Conservation (phyloP, 805 yeast species). For the Middelhovenomyces tepae region DNA sequence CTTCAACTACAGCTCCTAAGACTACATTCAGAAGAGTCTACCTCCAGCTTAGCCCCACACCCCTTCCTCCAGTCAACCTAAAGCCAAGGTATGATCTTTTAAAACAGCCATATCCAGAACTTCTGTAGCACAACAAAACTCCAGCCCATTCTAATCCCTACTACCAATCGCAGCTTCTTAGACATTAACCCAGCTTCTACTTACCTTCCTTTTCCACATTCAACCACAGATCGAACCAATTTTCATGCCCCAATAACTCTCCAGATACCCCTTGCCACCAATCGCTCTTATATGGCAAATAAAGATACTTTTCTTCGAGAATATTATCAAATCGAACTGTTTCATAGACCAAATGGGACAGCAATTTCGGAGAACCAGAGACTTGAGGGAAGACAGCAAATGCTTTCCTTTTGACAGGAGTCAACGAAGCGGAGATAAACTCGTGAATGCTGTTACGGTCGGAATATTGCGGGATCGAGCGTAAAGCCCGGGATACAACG, state of each 20-base stretch:
- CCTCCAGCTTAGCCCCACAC: no score
- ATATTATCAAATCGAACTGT: conserved; percentile 49
- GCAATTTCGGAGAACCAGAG: conserved; percentile 34
- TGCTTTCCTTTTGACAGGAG: conserved; percentile 39
- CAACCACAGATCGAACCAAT: conserved; percentile 43
- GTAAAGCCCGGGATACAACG: conserved; percentile 18
- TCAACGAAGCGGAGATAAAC: conserved; percentile 40
- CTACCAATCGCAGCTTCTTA: no score
- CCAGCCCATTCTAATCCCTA: no score
- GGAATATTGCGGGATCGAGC: conserved; percentile 6
- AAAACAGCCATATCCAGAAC: no score
- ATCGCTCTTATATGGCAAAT: conserved; percentile 31
- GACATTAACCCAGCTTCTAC: no score
- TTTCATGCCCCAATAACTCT: conserved; percentile 17
- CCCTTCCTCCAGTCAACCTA: no score
- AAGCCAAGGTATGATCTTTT: no score
- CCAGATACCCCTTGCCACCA: conserved; percentile 40
- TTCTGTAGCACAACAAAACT: no score
- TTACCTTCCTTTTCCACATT: conserved; percentile 37
- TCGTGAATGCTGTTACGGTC: conserved; percentile 29
- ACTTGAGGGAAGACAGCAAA: conserved; percentile 21
- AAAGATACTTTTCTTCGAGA: conserved; percentile 37
- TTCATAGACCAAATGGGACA: conserved; percentile 53
- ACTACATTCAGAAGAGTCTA: no score
- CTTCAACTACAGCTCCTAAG: no score